Base-by-base conservation (phyloP, 2,329 filamentous ascomycete genomes). In the Microcera coccophila region DNA sequence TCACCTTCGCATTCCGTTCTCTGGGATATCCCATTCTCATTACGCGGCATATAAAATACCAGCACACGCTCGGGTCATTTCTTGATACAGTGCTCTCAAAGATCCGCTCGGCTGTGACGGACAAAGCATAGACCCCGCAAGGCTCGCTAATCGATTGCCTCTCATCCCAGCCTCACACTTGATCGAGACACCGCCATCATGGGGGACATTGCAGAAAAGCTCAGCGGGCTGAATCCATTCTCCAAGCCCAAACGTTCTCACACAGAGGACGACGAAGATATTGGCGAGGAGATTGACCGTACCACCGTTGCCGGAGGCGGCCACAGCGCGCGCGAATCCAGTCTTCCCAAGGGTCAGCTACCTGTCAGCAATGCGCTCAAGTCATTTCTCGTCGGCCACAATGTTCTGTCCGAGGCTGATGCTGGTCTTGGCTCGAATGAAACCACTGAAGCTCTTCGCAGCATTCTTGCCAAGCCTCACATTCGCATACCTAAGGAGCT, bases 311-410 rank as follows among this genome's bases (percentile, higher is more conserved):
- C 78, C 2, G 79, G 80, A 22, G 79, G 79, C n/a, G 79, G 79
- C 34, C 78, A 78, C 58, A 69, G 70, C 40, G 65, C 67, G n/a
- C 70, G 72, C 28, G 61, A 64, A 39, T 72, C 71, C 11, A 76
- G 76, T 47, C 69, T 72, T 17, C 5, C 33, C 15, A 35, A 35
- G 33, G n/a, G 8, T 32, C 67, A 77, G 42, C 70, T 85, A 19
- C 69, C 74, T 38, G 75, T 85, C 51, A 84, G 81, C 64, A 68
- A 70, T 46, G 76, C 78, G 0, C 59, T 85, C 33, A 74, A 73
- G 44, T 69, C 69, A 1, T 80, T 79, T 48, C 67, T 85, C 14
- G 70, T 70, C 32, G 62, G 75, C n/a, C 62, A 81, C 21, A 62
- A 69, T 2, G 63, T 81, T 10, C 54, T 85, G 7, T 64, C 69